A percentile compares a stretch with the other conserved stretches of the same genome.
Conservation (phyloP, 176 grass and related monocot genomes). For the Raddia guianensis region DNA sequence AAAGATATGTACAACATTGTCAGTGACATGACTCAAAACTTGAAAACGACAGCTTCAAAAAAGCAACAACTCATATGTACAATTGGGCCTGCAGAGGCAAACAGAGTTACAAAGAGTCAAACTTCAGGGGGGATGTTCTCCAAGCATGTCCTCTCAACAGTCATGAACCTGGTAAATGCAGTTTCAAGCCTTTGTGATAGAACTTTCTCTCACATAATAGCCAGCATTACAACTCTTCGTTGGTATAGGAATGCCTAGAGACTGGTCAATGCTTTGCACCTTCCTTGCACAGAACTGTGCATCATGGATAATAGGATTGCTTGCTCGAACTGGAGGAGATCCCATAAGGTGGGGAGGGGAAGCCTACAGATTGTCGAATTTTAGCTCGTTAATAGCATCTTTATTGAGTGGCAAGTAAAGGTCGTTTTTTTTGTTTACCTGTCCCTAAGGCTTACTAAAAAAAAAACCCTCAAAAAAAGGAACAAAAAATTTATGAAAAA, state of each 20-base stretch:
- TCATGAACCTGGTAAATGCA: constrained; percentile 50
- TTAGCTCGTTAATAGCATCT: background rate
- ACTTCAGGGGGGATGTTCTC: background rate
- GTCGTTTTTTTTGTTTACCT: background rate
- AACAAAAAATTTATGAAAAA: background rate
- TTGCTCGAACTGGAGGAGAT: constrained; percentile 59
- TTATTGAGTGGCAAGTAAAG: background rate
- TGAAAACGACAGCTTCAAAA: constrained; percentile 9
- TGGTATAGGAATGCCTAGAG: constrained; percentile 47
- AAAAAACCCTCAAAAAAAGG: background rate
- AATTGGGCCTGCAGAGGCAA: constrained; percentile 38
- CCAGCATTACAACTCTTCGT: constrained; percentile 17
- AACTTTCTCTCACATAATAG: constrained; percentile 19
- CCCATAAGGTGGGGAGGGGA: constrained; percentile 69
- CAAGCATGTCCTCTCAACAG: background rate
- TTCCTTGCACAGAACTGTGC: constrained; percentile 50
- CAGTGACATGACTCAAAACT: constrained; percentile 2
- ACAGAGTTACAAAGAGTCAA: constrained; percentile 27
- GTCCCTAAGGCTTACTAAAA: background rate
- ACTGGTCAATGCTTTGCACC: constrained; percentile 38
- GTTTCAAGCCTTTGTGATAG: constrained; percentile 43
- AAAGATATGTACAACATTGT: constrained; percentile 37
- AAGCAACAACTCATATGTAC: constrained; percentile 36
- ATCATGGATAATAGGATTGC: constrained; percentile 64
- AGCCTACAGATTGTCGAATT: constrained; percentile 45